Evolutionary conservation across 2,329 filamentous ascomycete genomes (phyloP), one percentile per base, ranked within the genome.

Genomic region (Botrytis porri): DNA sequence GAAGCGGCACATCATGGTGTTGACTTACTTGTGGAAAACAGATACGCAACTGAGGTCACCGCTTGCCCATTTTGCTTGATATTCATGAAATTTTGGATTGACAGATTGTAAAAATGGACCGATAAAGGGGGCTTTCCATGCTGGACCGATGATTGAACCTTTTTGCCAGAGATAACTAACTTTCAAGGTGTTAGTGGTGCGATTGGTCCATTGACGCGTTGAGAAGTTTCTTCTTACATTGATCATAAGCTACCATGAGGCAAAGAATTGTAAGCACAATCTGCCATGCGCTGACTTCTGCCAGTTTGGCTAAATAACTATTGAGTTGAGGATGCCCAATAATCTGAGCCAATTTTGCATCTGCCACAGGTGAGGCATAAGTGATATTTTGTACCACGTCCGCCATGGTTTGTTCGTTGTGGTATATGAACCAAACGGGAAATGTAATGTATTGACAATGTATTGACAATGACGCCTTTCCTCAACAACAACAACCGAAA

Each of bases 41-140:
- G 95, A 98, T 75, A 99, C 96, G 81, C 96, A 99, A 86, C 95
- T 98, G 78, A 99, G 86, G 65, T 93, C 91, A 64, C 93, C 96
- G 80, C 94, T 97, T 79, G 88, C 83, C 96, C 96, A 99, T 87
- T 98, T 98, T 75, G 88, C 91, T 82, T 95, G 88, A 85, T 99
- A 99, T 80, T 95, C 89, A 75, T 92, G 90, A 82, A 98, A 98
- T 80, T 95, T 93, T 73, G 96, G 96, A 82, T 97, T 91, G 79
- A 98, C 86, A 41, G 94, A 97, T 81, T 98, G 86, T 73, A 98
- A 87, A 83, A 99, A 98, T 8, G 96, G 95, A n/a, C 96, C 96
- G 82, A 98, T 94, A 80, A 96, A 95, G 60, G 93, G 93, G 73
- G 91, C 85, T 83, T 96, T 96, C 86, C 88, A 92, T 62, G 87